Percentiles rank a stretch among this genome's conserved stretches.
These are phyloP conservation scores for Termitomyces sp. DNA, from an alignment of 768 basidiomycete genomes.

Conservation along the genomic window DNA sequence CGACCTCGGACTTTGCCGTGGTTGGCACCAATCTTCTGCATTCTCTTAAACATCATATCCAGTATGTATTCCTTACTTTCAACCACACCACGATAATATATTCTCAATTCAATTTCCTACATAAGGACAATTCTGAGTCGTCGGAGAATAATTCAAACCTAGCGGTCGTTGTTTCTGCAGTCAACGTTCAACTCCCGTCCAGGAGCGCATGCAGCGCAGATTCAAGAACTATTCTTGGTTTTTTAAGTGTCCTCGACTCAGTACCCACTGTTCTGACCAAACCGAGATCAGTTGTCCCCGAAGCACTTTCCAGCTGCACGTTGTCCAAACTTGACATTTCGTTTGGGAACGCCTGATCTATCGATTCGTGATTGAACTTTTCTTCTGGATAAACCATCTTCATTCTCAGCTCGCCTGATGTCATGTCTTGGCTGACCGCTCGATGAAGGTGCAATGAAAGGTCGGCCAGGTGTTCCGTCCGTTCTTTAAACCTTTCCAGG, in stretches of 20 bases:
- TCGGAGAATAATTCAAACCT: background rate
- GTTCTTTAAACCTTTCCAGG: background rate
- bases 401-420: slow-evolving; percentile 6
- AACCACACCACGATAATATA: too few species aligned
- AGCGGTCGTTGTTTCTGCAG: background rate
- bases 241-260: slow-evolving; percentile 1
- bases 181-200: background rate
- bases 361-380: background rate
- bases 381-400: slow-evolving; percentile 2
- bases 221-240: slow-evolving; percentile 6
- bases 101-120: background rate
- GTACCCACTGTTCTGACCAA: slow-evolving; percentile 1
- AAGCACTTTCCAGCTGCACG: background rate
- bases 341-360: slow-evolving; percentile 13
- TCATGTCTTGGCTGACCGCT: slow-evolving; percentile 7
- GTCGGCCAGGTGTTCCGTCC: background rate
- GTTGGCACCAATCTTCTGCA: too few species aligned
- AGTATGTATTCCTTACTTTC: too few species aligned
- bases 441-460: slow-evolving; percentile 7
- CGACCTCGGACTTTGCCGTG: too few species aligned
- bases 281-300: slow-evolving; percentile 12
- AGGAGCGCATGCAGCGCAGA: slow-evolving; percentile 1
- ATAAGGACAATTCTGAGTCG: background rate
- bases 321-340: background rate
- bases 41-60: too few species aligned